These are phyloP conservation scores for Colletotrichum higginsianum DNA, from an alignment of 2,329 filamentous ascomycete genomes.

Conservation along the genomic window DNA sequence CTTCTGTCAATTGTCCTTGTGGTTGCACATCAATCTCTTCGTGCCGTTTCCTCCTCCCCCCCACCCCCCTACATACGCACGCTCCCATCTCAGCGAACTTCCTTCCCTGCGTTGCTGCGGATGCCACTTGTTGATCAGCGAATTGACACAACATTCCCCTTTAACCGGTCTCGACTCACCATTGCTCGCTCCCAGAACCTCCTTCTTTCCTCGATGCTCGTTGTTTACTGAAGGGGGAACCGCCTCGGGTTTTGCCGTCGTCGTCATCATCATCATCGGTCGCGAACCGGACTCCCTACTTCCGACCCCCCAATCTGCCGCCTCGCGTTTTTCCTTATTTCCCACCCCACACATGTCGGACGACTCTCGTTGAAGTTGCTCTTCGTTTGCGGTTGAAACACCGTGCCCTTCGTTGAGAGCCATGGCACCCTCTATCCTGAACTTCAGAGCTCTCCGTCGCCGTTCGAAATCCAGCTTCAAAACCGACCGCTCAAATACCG, in stretches of 20 bases:
- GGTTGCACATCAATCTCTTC: slow-evolving; percentile 3
- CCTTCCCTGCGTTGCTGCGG: slow-evolving; percentile 7
- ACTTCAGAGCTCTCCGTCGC: slow-evolving; percentile 79
- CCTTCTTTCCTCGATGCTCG: slow-evolving; percentile 1
- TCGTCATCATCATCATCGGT: background rate
- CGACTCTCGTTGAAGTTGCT: slow-evolving; percentile 8
- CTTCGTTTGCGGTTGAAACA: slow-evolving; percentile 18
- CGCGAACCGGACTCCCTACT: background rate
- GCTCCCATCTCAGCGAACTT: slow-evolving; percentile 1
- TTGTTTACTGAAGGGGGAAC: background rate
- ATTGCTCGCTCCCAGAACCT: background rate
- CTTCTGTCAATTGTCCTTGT: background rate
- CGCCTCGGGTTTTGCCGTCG: background rate
- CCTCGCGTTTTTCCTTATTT: background rate
- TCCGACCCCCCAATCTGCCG: background rate
- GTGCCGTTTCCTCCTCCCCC: background rate
- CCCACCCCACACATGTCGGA: slow-evolving; percentile 5
- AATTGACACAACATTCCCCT: slow-evolving; percentile 13
- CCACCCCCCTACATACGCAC: slow-evolving; percentile 8
- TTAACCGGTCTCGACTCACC: background rate
- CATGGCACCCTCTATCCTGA: slow-evolving; percentile 78
- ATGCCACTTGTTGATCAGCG: slow-evolving; percentile 26
- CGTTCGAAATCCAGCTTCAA: slow-evolving; percentile 83
- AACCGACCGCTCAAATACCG: slow-evolving; percentile 68
- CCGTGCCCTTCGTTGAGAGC: slow-evolving; percentile 35